Conservation (phyloP, 75 land plant species). For the Cunninghamia lanceolata region DNA sequence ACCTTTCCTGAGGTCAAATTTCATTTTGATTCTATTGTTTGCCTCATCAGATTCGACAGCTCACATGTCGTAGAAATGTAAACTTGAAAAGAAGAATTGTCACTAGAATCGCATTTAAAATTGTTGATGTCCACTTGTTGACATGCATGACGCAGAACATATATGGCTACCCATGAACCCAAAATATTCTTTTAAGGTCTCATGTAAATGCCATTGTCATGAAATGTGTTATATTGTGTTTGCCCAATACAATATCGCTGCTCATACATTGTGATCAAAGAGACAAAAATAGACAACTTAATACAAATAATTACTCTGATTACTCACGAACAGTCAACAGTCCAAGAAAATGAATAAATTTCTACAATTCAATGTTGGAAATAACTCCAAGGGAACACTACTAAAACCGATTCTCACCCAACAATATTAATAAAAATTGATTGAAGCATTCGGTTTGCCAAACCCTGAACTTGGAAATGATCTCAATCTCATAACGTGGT, state of each 20-base stretch:
- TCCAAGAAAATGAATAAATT: not conserved
- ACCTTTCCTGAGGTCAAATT: not conserved
- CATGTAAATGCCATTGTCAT: too few relatives aligned
- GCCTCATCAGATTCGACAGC: not conserved
- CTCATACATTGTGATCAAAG: too few relatives aligned
- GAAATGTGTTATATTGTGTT: too few relatives aligned
- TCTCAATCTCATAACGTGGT: not conserved
- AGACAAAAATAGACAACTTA: too few relatives aligned
- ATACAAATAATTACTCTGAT: too few relatives aligned
- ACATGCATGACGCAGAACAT: too few relatives aligned
- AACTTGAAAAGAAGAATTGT: not conserved
- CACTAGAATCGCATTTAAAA: not conserved
- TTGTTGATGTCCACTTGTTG: not conserved
- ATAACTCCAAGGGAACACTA: not conserved
- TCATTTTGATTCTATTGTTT: not conserved
- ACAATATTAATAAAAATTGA: not conserved
- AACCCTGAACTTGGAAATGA: not conserved
- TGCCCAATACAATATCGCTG: too few relatives aligned
- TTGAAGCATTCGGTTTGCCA: not conserved
- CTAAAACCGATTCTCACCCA: not conserved
- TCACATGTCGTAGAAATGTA: not conserved
- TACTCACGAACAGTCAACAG: not conserved
- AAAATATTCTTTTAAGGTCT: too few relatives aligned
- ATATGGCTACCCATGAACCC: too few relatives aligned
- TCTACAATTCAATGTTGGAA: not conserved